These are phyloP conservation scores for Myriosclerotinia curreyana DNA, from an alignment of 2,329 filamentous ascomycete species.

Conservation along the genomic window DNA sequence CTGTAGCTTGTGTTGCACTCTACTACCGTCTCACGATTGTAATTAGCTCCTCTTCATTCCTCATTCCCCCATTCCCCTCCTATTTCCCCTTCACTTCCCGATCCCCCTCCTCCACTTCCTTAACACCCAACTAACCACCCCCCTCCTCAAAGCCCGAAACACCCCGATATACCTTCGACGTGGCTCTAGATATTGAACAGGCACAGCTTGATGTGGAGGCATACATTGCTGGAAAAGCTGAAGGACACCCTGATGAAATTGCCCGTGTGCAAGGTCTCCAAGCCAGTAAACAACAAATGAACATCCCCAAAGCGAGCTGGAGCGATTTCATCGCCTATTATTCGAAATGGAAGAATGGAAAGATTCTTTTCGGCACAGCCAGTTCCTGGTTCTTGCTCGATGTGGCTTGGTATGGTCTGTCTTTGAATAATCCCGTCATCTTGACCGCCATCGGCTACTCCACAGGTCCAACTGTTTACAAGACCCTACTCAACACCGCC, in stretches of 20 bases:
- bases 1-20: slow-evolving; percentile 66
- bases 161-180: slow-evolving; percentile 83
- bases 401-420: slow-evolving; percentile 56
- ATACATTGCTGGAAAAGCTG: slow-evolving; percentile 63
- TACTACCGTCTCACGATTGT: slow-evolving; percentile 82
- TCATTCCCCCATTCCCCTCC: too few relatives aligned
- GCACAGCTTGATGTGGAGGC: slow-evolving; percentile 69
- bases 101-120: too few relatives aligned
- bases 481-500: slow-evolving; percentile 67
- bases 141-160: too few relatives aligned
- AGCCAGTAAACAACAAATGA: slow-evolving; percentile 48
- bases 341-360: slow-evolving; percentile 65
- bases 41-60: too few relatives aligned
- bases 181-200: slow-evolving; percentile 71
- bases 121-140: too few relatives aligned
- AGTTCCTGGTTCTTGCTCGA: slow-evolving; percentile 80
- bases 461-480: slow-evolving; percentile 60
- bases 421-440: slow-evolving; percentile 72
- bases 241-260: slow-evolving; percentile 65
- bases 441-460: slow-evolving; percentile 71
- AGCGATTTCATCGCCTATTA: slow-evolving; percentile 71
- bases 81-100: too few relatives aligned
- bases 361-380: slow-evolving; percentile 73
- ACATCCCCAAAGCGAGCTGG: slow-evolving; percentile 67
- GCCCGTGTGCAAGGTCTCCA: slow-evolving; percentile 56